phyloP scores from a whole-genome alignment of 257 asterid genomes.

The Cruciata laevipes region DNA sequence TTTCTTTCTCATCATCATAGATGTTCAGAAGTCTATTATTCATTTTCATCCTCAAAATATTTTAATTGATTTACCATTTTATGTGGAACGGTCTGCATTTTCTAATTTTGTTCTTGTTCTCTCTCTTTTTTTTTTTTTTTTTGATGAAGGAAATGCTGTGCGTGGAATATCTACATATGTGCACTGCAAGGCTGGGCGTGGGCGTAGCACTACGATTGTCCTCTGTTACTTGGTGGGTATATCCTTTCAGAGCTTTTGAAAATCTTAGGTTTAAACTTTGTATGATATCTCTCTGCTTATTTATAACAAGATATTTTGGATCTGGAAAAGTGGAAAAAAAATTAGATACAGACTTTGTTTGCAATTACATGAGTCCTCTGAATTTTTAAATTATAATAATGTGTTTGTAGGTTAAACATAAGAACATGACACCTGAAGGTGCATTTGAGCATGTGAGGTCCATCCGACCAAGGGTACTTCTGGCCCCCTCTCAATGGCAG shows the following conservation, averaged over 20 bases:
- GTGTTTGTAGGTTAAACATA: constrained; percentile 58
- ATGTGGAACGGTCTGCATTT: neutral
- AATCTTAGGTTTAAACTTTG: neutral
- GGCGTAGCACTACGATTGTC: constrained; percentile 94
- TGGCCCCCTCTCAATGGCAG: constrained; percentile 88
- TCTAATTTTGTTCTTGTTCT: neutral
- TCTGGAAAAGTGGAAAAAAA: neutral
- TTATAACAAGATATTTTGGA: no score
- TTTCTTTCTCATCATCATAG: neutral
- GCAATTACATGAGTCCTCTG: neutral
- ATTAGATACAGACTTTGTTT: neutral
- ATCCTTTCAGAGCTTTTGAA: constrained; percentile 2
- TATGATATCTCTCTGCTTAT: neutral
- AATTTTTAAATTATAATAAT: constrained; percentile 10
- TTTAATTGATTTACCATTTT: neutral
- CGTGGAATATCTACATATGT: constrained; percentile 73
- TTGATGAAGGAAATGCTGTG: constrained; percentile 43
- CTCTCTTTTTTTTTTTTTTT: neutral
- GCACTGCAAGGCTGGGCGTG: constrained; percentile 97
- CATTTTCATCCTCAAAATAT: no score
- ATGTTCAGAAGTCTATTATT: no score
- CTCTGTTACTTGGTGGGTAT: constrained; percentile 77
- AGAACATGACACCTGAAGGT: constrained; percentile 64
- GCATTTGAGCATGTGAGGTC: constrained; percentile 70
- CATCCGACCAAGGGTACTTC: constrained; percentile 70